Base-by-base conservation (phyloP, 305 asterid species). In the Fraxinus velutina region DNA sequence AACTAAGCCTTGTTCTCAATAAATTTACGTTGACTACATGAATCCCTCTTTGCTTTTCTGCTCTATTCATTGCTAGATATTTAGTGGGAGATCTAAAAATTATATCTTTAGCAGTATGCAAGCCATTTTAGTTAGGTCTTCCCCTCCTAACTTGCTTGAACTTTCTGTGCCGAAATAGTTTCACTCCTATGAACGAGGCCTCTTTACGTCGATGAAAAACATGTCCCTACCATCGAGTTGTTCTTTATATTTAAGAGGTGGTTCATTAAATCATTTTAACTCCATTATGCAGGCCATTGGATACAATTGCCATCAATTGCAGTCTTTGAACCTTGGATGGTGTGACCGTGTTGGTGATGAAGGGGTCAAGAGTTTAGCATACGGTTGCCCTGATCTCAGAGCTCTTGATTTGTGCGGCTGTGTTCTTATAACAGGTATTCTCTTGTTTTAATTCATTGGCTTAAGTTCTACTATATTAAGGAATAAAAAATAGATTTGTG, bases 401-500 rank as follows among this genome's bases (percentile, higher is more conserved):
- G 92, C 93, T 52, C 93, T 96, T 1, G 96, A 96, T 87, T 88
- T 94, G 87, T 94, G 99, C 33, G 98, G 98, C n/a, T 94, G 98
- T 62, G 91, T 93, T 86, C 97, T 91, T 74, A 93, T 96, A 74
- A 96, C 98, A 82, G 98, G 97, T 94, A 86, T 50, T 29, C 82
- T 62, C 42, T 60, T 22, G 22, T 62, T 50, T 3, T 76, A 2
- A 4, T 44, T 22, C 19, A 21, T 71, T 19, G 21, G 42, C 8
- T 27, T 33, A 42, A 21, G n/a, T 47, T 36, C 6, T 13, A 36
- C 29, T 27, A n/a, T 50, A 64, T 33, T 77, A 30, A n/a, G 66
- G 47, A 21, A 76, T 32, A 24, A 27, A 64, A 22, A 64, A 24
- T 24, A 24, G 34, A 24, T 64, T 24, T 60, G 30, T 21, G 34